Evolutionary conservation across 768 basidiomycete species (phyloP).

Genomic region (Kwoniella pini): DNA sequence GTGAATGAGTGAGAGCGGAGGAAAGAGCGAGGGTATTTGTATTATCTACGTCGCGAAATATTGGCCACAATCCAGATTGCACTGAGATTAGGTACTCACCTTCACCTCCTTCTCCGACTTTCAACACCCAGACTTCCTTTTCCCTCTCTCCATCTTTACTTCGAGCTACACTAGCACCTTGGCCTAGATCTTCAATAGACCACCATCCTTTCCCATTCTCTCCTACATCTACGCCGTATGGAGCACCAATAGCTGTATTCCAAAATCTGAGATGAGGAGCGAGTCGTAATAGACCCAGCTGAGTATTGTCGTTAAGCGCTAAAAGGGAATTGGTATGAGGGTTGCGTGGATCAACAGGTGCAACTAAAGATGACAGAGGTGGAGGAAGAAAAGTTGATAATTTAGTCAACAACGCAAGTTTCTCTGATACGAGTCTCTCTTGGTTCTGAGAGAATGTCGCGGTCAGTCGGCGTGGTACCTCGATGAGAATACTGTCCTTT

Average conservation of each 20-base stretch:
- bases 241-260: conserved; percentile 17
- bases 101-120: conserved; percentile 23
- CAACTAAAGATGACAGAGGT: conserved; percentile 34
- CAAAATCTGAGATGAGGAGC: conserved; percentile 24
- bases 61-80: not conserved
- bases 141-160: conserved; percentile 26
- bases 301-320: conserved; percentile 7
- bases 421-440: conserved; percentile 35
- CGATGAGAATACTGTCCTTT: too few species aligned
- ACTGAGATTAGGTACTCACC: conserved; percentile 18
- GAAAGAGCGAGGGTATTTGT: conserved; percentile 20
- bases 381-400: conserved; percentile 44
- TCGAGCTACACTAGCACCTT: conserved; percentile 44
- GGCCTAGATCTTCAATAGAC: conserved; percentile 44
- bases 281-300: conserved; percentile 16
- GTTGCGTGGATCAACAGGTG: conserved; percentile 9
- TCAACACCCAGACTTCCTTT: conserved; percentile 43
- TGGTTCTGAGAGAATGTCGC: too few species aligned
- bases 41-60: conserved; percentile 3
- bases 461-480: too few species aligned
- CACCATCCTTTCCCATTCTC: conserved; percentile 35
- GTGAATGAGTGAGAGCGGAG: conserved; percentile 40
- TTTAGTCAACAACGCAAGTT: conserved; percentile 32
- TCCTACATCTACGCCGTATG: conserved; percentile 10
- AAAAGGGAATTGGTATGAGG: conserved; percentile 4